Evolutionary conservation across 2,329 filamentous ascomycete species (phyloP), one percentile per base, ranked within the genome.

Genomic region (Talaromyces sp.): DNA sequence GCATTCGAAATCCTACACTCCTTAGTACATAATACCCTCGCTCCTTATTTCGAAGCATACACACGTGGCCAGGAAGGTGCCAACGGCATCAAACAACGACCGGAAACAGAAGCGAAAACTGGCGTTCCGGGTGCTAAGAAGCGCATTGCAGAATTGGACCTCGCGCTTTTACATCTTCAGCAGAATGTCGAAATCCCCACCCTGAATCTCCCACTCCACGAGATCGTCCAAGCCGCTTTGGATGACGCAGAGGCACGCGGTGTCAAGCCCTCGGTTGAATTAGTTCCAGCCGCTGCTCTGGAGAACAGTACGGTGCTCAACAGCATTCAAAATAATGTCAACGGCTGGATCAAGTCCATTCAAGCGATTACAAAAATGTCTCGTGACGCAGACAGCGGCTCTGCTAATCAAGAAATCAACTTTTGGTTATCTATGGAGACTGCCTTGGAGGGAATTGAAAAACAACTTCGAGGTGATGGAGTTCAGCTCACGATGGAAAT

Each of bases 361-460:
- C 94, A 97, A 75, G 89, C 89, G 55, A 96, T 97, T 68, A 99
- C 95, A 44, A 96, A 96, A 78, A 90, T 96, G 81, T 91, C 92
- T 47, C 88, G 92, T 70, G 95, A 99, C 69, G 87, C 91, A 0
- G 73, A 88, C 74, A 83, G 85, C 66, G 83, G 87, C 34, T 96
- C 92, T 27, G 95, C 95, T 34, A 94, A 91, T 61, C 95, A 98
- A 75, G 95, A 99, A 76, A 96, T 99, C 76, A 97, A 97, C 76
- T 99, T 99, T 73, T 99, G 95, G 95, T 77, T 99, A 57, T 96
- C 92, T 1, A 96, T 99, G 90, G 96, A 99, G 76, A 90, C 89
- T 16, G 91, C 93, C 4, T 78, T 99, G 65, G 93, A 97, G 74
- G 89, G 89, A 31, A 96, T 99, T 63, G 94, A 97, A 74, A 86